Evolutionary conservation across 768 basidiomycete genomes (phyloP).

Genomic region (Postia placenta): DNA sequence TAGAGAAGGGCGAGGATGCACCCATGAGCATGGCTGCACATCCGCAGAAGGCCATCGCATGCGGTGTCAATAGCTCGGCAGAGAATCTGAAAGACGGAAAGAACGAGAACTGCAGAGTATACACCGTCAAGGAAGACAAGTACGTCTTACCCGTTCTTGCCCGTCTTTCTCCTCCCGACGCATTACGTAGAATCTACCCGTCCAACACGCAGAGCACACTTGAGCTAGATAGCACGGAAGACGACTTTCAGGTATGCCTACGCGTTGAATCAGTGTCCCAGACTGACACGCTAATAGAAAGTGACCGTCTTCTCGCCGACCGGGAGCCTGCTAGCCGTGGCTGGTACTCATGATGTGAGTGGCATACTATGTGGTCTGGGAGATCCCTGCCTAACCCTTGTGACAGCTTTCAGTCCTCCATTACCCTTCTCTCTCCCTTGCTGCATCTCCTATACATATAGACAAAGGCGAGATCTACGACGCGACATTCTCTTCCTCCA

Average conservation of each 20-base stretch:
- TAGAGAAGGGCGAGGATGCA: constrained; percentile 81
- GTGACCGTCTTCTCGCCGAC: constrained; percentile 78
- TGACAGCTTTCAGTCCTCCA: constrained; percentile 20
- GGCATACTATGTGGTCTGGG: too few species aligned
- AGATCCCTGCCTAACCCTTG: too few species aligned
- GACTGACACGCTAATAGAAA: constrained; percentile 49
- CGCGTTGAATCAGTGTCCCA: neutral
- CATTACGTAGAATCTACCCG: constrained; percentile 41
- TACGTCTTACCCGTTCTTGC: constrained; percentile 28
- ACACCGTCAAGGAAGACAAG: constrained; percentile 52
- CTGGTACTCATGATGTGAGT: constrained; percentile 66
- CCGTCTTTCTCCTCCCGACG: neutral
- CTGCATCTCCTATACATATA: constrained; percentile 41
- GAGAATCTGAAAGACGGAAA: constrained; percentile 55
- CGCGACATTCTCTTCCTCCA: constrained; percentile 64
- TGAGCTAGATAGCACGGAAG: constrained; percentile 51
- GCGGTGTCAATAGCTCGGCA: constrained; percentile 80
- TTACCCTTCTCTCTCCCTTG: constrained; percentile 28
- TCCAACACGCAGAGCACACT: constrained; percentile 58
- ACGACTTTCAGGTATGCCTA: constrained; percentile 73
- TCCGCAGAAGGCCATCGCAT: constrained; percentile 52
- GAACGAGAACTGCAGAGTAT: constrained; percentile 86
- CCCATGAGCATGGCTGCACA: constrained; percentile 93
- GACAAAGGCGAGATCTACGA: constrained; percentile 83
- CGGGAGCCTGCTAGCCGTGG: constrained; percentile 58